Evolutionary conservation across 2,329 filamentous ascomycete genomes (phyloP).

Genomic region (Neonectria ditissima): DNA sequence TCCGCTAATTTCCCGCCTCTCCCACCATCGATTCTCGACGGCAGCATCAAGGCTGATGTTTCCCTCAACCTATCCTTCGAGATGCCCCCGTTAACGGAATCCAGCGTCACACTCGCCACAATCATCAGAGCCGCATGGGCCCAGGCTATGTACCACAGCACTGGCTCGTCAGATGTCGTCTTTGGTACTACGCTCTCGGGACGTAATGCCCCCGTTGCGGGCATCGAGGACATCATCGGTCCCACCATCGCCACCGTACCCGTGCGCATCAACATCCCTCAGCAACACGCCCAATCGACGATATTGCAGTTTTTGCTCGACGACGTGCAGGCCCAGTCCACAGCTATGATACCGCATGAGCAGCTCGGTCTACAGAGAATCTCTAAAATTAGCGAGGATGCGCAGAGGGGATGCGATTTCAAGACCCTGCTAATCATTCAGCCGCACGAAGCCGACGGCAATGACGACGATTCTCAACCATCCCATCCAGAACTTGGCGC

Average conservation of each 20-base stretch:
- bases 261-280: conserved; percentile 33
- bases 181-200: conserved; percentile 45
- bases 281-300: neutral
- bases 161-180: conserved; percentile 43
- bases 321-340: conserved; percentile 28
- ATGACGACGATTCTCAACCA: neutral
- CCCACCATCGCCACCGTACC: conserved; percentile 46
- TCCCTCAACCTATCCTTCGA: conserved; percentile 10
- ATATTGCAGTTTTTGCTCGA: conserved; percentile 55
- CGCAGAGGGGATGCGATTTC: conserved; percentile 14
- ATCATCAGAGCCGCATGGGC: conserved; percentile 31
- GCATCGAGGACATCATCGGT: conserved; percentile 42
- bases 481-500: neutral
- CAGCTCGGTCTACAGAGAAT: conserved; percentile 32
- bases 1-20: conserved; percentile 14
- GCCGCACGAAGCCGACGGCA: conserved; percentile 15
- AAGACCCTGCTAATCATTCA: conserved; percentile 30
- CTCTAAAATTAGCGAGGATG: conserved; percentile 11
- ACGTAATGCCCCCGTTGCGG: conserved; percentile 37
- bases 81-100: conserved; percentile 10
- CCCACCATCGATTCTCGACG: neutral
- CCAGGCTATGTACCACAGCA: conserved; percentile 16
- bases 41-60: neutral
- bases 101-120: conserved; percentile 20
- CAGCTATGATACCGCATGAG: conserved; percentile 29